phyloP scores from a whole-genome alignment of 805 yeast genomes.

The Maudiozyma turicensis region DNA sequence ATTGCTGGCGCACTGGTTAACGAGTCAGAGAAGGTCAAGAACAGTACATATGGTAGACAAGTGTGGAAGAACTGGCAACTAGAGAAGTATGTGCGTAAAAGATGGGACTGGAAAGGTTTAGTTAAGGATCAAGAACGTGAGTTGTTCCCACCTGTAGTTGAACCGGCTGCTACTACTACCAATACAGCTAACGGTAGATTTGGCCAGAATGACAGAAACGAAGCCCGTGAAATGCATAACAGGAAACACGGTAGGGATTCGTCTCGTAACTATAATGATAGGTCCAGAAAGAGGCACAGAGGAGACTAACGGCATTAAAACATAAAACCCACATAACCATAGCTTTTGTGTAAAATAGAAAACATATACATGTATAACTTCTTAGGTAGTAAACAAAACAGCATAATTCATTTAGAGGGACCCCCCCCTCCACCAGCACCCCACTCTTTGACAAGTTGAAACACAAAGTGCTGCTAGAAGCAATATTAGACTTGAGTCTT shows the following conservation, averaged over 20 bases:
- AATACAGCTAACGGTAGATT: conserved; percentile 5
- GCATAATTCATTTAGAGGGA: too few relatives aligned
- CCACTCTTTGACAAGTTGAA: too few relatives aligned
- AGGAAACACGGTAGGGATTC: not conserved
- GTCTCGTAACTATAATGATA: not conserved
- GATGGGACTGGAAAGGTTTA: conserved; percentile 67
- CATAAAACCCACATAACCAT: too few relatives aligned
- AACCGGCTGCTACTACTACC: conserved; percentile 18
- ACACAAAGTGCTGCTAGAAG: too few relatives aligned
- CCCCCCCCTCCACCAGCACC: too few relatives aligned
- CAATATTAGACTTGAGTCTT: too few relatives aligned
- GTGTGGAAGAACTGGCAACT: conserved; percentile 95
- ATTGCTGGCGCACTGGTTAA: conserved; percentile 58
- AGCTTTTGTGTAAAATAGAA: not conserved
- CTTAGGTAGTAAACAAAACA: too few relatives aligned
- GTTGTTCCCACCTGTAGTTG: conserved; percentile 24
- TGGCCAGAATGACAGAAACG: not conserved
- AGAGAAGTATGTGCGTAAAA: conserved; percentile 49
- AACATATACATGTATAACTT: too few relatives aligned
- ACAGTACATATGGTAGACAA: conserved; percentile 74
- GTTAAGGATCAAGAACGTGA: conserved; percentile 45
- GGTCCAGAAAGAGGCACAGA: not conserved
- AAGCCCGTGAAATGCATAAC: not conserved
- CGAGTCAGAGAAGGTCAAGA: conserved; percentile 62
- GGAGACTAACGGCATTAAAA: not conserved